phyloP scores from a whole-genome alignment of 192 early-diverging fungal genomes.

The Ambispora gerdemannii region DNA sequence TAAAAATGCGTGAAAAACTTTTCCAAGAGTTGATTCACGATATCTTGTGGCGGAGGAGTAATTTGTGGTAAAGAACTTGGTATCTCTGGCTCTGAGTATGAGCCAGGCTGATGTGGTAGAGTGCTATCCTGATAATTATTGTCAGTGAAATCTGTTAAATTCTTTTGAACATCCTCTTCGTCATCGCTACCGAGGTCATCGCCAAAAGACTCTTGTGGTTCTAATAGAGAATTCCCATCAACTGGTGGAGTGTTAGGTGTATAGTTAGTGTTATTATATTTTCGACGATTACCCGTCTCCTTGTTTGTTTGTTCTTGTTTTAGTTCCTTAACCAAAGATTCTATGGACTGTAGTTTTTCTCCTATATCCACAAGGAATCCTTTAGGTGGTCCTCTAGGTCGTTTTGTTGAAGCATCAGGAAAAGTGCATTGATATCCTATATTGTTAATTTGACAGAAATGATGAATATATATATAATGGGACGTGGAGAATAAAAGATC shows the following conservation, averaged over 20 bases:
- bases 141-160: background rate
- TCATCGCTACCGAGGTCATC: conserved; percentile 20
- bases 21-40: conserved; percentile 7
- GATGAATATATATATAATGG: background rate
- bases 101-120: background rate
- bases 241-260: conserved; percentile 10
- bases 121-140: conserved; percentile 4
- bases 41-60: background rate
- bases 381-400: conserved; percentile 52
- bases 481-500: background rate
- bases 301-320: background rate
- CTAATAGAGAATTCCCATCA: background rate
- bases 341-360: conserved; percentile 48
- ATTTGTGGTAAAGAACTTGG: background rate
- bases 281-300: conserved; percentile 10
- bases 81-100: conserved; percentile 2
- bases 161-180: background rate
- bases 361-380: conserved; percentile 49
- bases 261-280: conserved; percentile 21
- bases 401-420: conserved; percentile 27
- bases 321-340: conserved; percentile 44
- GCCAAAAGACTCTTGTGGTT: background rate
- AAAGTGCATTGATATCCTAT: conserved; percentile 30
- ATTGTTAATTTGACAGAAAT: no score
- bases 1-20: conserved; percentile 18